These are phyloP conservation scores for Xylariaceae sp. DNA, from an alignment of 2,329 filamentous ascomycete species.

Conservation along the genomic window DNA sequence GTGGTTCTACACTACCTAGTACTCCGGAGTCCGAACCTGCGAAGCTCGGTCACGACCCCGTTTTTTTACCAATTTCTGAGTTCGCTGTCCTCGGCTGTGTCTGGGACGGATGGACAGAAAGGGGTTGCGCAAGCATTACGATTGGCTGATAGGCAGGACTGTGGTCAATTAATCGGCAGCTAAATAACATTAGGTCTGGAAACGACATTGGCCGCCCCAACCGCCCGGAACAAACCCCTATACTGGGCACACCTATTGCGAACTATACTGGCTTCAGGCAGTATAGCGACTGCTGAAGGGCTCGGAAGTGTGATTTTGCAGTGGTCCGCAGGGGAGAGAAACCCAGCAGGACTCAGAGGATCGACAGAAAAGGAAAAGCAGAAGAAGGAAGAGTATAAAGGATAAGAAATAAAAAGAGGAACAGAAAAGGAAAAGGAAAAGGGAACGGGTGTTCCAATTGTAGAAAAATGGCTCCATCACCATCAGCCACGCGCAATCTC, in stretches of 20 bases:
- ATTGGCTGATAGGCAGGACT: conserved; percentile 8
- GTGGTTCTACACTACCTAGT: neutral
- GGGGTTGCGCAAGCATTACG: conserved; percentile 2
- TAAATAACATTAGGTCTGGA: no score
- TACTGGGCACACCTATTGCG: no score
- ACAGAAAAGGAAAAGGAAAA: conserved; percentile 10
- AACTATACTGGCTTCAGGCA: no score
- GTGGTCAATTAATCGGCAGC: no score
- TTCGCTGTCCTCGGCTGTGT: conserved; percentile 6
- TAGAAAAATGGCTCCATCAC: conserved; percentile 32
- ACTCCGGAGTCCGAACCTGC: conserved; percentile 1
- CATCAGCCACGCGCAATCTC: conserved; percentile 24
- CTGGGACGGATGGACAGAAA: conserved; percentile 9
- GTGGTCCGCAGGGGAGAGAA: no score
- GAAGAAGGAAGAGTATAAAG: neutral
- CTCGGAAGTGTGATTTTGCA: no score
- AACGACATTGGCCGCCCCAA: no score
- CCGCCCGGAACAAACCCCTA: no score
- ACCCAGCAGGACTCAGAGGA: neutral
- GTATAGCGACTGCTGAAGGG: no score
- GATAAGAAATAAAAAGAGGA: neutral
- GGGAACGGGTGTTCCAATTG: conserved; percentile 25
- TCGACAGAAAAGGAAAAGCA: neutral
- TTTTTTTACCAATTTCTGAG: conserved; percentile 1
- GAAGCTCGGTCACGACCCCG: conserved; percentile 11